Evolutionary conservation across 768 basidiomycete species (phyloP), one percentile per base, ranked within the genome.

Genomic region (Clavaria fumosa): DNA sequence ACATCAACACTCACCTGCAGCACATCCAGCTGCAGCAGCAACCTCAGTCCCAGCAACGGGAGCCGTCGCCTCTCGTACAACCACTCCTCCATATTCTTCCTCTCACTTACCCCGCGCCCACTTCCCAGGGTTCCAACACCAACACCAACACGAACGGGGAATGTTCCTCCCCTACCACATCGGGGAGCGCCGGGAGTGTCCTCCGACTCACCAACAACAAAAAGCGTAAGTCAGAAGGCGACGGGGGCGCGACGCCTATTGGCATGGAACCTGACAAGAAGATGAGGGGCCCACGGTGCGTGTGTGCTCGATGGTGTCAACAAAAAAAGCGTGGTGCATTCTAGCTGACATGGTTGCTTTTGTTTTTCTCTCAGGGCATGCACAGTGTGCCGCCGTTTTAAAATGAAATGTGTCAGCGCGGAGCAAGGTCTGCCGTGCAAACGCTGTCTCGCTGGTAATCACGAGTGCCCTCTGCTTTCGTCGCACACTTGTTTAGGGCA

Each of bases 361-460:
- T n/a, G n/a, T n/a, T n/a, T n/a, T n/a, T n/a, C n/a, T 31, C 37
- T 9, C 49, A 89, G 89, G 32, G 90, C 89, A 0, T 95, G 89
- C 45, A 88, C 83, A 0, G 84, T 90, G 7, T 93, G 89, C 54
- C 72, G 89, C 15, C 78, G 86, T 18, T 67, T 90, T 22, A 91
- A 90, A 60, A 90, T 86, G 88, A 90, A 86, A 51, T 90, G 86
- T 41, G 81, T 85, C 5, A 82, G 82, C 23, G 86, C 83, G 2
- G 89, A 90, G 55, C 72, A 88, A 27, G 89, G 88, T 0, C 82
- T 81, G 0, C 85, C 89, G 0, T 95, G 89, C 62, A 91, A 89
- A 50, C 78, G 89, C 15, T 95, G 89, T 49, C 58, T 61, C 32
- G 50, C 74, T 0, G 78, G 82, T 14, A 72, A 72, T 46, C 82